Percentiles rank a stretch among this genome's conserved stretches.
These are phyloP conservation scores for Candida glucosophila DNA, from an alignment of 1,139 yeast species.

Conservation along the genomic window DNA sequence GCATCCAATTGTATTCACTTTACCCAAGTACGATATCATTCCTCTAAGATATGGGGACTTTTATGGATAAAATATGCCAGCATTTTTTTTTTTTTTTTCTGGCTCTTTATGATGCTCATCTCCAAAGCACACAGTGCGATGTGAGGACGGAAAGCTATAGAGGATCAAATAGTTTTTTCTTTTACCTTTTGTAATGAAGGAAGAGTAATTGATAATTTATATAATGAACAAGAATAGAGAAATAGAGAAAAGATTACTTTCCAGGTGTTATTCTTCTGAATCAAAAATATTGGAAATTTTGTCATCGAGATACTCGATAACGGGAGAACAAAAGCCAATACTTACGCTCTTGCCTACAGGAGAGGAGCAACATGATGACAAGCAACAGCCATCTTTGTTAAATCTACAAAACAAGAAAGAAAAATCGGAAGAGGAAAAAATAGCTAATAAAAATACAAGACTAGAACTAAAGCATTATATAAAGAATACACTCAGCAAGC, in stretches of 20 bases:
- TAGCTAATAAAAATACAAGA: conserved; percentile 27
- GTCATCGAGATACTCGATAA: conserved; percentile 44
- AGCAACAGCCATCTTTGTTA: conserved; percentile 12
- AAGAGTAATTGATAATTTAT: not conserved
- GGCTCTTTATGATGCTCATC: too few species aligned
- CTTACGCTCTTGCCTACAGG: conserved; percentile 41
- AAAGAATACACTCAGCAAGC: conserved; percentile 25
- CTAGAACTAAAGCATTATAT: conserved; percentile 38
- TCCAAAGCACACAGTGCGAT: too few species aligned
- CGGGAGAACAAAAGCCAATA: conserved; percentile 54
- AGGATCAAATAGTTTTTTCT: too few species aligned
- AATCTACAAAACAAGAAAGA: conserved; percentile 8
- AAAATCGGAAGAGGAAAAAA: conserved; percentile 6
- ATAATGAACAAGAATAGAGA: conserved; percentile 27
- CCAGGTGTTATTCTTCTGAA: conserved; percentile 38
- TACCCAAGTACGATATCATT: too few species aligned
- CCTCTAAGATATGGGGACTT: too few species aligned
- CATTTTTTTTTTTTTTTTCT: too few species aligned
- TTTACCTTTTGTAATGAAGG: too few species aligned
- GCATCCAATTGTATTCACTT: not conserved
- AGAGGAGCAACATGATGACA: conserved; percentile 9
- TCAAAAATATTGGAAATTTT: conserved; percentile 41
- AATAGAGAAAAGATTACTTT: conserved; percentile 44
- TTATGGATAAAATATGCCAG: too few species aligned
- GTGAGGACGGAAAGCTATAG: too few species aligned